Conservation (phyloP, 192 early-diverging fungal genomes). For the Gryganskiella cystojenkinii region DNA sequence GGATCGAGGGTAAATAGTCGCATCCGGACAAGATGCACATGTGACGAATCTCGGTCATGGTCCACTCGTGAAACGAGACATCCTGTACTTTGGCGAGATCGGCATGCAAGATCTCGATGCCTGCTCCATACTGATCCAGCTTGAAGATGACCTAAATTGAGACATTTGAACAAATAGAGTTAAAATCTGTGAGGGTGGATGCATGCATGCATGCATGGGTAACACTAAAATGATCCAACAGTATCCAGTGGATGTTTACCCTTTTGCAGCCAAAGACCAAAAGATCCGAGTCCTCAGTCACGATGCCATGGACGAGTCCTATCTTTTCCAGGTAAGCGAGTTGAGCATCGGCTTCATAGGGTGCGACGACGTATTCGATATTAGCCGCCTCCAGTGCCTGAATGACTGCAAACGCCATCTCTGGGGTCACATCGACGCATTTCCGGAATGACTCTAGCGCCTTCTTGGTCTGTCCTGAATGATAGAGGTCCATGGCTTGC, state of each 20-base stretch:
- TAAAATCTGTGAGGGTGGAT: constrained; percentile 2
- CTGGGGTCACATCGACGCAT: constrained; percentile 84
- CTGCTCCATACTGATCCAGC: constrained; percentile 78
- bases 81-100: constrained; percentile 61
- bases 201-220: background rate
- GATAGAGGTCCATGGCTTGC: constrained; percentile 66
- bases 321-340: constrained; percentile 81
- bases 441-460: constrained; percentile 81
- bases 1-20: constrained; percentile 89
- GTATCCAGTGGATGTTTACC: constrained; percentile 26
- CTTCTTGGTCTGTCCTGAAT: constrained; percentile 63
- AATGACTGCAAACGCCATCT: constrained; percentile 85
- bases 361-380: constrained; percentile 88
- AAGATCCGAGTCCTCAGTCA: constrained; percentile 97
- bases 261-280: constrained; percentile 91
- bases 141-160: constrained; percentile 85
- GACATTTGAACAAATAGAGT: background rate
- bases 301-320: constrained; percentile 77
- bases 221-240: background rate
- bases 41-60: constrained; percentile 71
- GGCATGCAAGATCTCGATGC: constrained; percentile 68
- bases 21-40: constrained; percentile 99
- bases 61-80: constrained; percentile 69
- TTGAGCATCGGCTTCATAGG: constrained; percentile 98
- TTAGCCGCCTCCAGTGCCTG: constrained; percentile 70